Evolutionary conservation across 2,329 filamentous ascomycete genomes (phyloP), one percentile per base, ranked within the genome.

Genomic region (Neofusicoccum kwambonambiense): DNA sequence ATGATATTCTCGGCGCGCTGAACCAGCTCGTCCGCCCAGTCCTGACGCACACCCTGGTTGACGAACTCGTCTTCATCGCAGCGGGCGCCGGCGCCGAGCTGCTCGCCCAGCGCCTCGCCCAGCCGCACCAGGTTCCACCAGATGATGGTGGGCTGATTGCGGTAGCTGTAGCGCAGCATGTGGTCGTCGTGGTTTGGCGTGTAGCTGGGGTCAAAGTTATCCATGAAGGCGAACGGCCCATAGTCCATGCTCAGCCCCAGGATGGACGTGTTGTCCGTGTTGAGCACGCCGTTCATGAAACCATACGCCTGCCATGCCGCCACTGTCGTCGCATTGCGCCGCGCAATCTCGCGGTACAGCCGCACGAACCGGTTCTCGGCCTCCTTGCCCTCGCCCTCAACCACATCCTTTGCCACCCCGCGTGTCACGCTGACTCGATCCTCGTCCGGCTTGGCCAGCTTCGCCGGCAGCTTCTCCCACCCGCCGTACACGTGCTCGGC

Each of bases 261-360:
- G 58, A 99, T 85, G 0, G 93, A 97, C 0, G 95, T 99, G 76
- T 99, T 99, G 75, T 99, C 95, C 0, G 95, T 98, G 78, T 99
- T 99, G 65, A 99, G 82, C 3, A 99, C 95, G 51, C 95, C 95
- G 72, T 99, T 99, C 85, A 96, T 98, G 80, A 99, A 99, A n/a
- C 92, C 95, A 73, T 98, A 98, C 0, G 92, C 93, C 80, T 99
- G 96, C 94, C 95, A 98, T 69, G 90, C 86, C 11, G 95, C 95
- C 1, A 98, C 93, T 0, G 91, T 96, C 65, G 85, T 83, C 1
- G 95, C 95, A 74, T 97, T 99, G 37, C 91, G 87, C 47, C 92
- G 87, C 3, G 89, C 88, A 64, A 99, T 89, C 72, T 96, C 93
- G 41, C 95, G 89, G 76, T 96, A 99, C 0, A 99, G 81, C 15